Percentiles rank a stretch among this genome's conserved stretches.
Evolutionary conservation across 345 rosid genomes (phyloP).

Genomic region (Eucalyptus camaldulensis): DNA sequence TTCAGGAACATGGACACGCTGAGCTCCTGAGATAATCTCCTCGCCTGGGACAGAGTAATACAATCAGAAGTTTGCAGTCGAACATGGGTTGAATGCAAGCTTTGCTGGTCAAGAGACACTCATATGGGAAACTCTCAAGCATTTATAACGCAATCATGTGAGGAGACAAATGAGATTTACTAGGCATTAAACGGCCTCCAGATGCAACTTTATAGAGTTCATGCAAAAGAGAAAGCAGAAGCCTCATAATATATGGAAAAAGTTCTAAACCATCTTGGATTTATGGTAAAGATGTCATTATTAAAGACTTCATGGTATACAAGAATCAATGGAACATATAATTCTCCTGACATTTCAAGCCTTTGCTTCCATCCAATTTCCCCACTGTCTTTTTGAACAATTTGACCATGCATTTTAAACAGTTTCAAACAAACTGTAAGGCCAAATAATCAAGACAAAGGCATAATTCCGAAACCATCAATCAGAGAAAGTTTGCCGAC

Average conservation of each 20-base stretch:
- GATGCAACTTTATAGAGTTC: background rate
- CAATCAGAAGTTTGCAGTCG: background rate
- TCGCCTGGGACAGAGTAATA: conserved; percentile 33
- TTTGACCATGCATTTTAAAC: background rate
- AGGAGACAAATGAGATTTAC: background rate
- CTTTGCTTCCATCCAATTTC: background rate
- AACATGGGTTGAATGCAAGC: background rate
- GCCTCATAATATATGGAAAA: background rate
- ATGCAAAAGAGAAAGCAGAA: background rate
- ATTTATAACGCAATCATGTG: background rate
- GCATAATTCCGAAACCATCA: background rate
- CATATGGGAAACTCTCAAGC: background rate
- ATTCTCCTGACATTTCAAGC: background rate
- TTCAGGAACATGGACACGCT: conserved; percentile 74
- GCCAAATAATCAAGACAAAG: background rate
- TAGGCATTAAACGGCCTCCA: background rate
- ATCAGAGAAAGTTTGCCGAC: background rate
- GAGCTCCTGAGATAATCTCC: conserved; percentile 93
- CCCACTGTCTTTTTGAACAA: background rate
- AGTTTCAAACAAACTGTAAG: background rate
- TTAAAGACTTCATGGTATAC: background rate
- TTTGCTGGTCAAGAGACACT: background rate
- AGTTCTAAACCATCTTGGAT: background rate
- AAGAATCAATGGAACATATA: background rate
- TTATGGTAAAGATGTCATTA: background rate